Base-by-base conservation (phyloP, 2,329 filamentous ascomycete species). In the Penicillium sp. region DNA sequence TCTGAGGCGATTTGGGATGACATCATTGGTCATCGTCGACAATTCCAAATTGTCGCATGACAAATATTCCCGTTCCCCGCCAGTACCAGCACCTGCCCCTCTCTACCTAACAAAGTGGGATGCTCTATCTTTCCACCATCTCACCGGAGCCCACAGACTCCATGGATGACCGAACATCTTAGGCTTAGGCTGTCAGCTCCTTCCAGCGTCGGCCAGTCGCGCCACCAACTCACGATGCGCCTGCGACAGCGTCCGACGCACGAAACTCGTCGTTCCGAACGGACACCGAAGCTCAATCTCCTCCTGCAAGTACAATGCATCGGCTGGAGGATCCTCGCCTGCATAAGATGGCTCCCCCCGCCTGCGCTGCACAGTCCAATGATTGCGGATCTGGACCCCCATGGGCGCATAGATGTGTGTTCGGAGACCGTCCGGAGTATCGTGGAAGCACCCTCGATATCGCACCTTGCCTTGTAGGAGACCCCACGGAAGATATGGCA, bases 391-490 rank as follows among this genome's bases (percentile, higher is more conserved):
- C 62, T 94, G 86, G 52, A 95, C 83, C n/a, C 90, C 90, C 69
- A 92, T 84, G 1, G 92, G 90, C 14, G 91, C 92, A 70, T 92
- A 92, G 70, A 88, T 87, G 73, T 96, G 91, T 18, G 91, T 95
- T 77, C 92, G 89, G 27, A 96, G 75, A 13, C 91, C 91, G 54
- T 83, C 79, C 7, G 86, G 81, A 36, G 92, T 80, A 70, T 95
- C 85, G 75, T 91, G 85, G 73, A 96, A 95, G 67, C 89, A 91
- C 56, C 85, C 89, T 37, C 89, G 90, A 79, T 94, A 96, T 19
- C 82, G 85, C 56, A 95, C 83, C 69, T 89, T 85, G 58, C 88
- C 85, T 37, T 83, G 82, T 43, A 84, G 80, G 4, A 86, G 66
- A 14, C 84, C 83, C 37, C 88, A 87, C 14, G 0, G 90, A 89